phyloP scores from a whole-genome alignment of 306 rosid species.

The Erythrophleum fordii region DNA sequence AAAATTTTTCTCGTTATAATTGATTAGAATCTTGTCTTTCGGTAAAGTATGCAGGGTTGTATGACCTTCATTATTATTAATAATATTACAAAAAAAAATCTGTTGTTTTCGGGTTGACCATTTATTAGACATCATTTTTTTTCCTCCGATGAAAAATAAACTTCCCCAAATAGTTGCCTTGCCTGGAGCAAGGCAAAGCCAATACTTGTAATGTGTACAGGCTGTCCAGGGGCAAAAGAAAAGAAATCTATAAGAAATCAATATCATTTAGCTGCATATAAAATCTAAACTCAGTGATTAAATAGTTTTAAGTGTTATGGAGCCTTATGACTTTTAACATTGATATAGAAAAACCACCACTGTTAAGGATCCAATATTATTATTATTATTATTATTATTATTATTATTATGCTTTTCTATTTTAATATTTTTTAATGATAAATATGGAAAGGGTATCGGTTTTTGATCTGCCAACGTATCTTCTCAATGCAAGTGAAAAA shows the following conservation, averaged over 20 bases:
- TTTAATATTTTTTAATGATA: background rate
- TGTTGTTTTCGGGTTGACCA: background rate
- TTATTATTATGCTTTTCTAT: background rate
- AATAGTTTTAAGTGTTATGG: background rate
- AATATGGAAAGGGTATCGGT: background rate
- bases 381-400: too few species aligned
- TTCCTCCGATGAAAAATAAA: background rate
- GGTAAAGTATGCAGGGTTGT: background rate
- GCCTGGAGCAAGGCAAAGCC: background rate
- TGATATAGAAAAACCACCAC: background rate
- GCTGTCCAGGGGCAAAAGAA: background rate
- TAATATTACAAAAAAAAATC: background rate
- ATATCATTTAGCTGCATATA: background rate
- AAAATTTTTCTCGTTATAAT: background rate
- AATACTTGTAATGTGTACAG: background rate
- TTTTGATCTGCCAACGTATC: background rate
- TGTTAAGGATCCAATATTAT: too few species aligned
- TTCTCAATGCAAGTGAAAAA: background rate
- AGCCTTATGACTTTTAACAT: background rate
- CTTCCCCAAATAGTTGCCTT: too few species aligned
- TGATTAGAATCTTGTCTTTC: background rate
- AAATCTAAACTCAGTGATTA: background rate
- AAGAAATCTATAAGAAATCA: background rate
- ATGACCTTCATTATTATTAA: background rate
- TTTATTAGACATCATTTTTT: background rate